A percentile compares a stretch with the other conserved stretches of the same genome.
Evolutionary conservation across 306 rosid genomes (phyloP).

Genomic region (Pyrus betulifolia): DNA sequence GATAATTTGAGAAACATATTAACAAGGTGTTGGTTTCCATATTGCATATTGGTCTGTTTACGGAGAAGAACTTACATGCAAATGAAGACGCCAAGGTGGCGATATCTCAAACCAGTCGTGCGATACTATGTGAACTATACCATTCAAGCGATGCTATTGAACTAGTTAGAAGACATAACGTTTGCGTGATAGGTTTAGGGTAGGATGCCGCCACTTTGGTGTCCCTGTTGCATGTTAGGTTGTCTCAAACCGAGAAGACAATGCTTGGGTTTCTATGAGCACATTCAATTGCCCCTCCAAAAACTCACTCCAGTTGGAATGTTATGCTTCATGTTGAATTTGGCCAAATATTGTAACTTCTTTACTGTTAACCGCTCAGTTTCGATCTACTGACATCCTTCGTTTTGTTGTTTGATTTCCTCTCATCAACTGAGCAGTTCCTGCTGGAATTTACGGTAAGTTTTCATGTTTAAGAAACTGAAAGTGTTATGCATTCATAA

Average conservation of each 20-base stretch:
- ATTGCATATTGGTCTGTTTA: neutral
- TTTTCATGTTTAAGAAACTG: neutral
- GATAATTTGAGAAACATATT: neutral
- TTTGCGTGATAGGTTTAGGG: neutral
- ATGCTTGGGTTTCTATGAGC: neutral
- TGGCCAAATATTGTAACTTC: neutral
- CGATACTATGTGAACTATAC: neutral
- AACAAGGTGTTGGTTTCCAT: neutral
- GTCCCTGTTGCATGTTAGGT: neutral
- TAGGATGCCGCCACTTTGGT: neutral
- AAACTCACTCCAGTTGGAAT: neutral
- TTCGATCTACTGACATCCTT: slow-evolving; percentile 21
- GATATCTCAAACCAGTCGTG: neutral
- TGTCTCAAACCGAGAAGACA: neutral
- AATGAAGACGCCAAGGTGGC: neutral
- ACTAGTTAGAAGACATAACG: neutral
- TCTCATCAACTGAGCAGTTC: slow-evolving; percentile 44
- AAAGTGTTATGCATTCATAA: neutral
- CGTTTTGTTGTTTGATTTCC: slow-evolving; percentile 10
- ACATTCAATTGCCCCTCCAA: neutral
- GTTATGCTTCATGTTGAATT: neutral
- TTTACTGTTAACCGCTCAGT: slow-evolving; percentile 1
- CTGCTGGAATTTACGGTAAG: slow-evolving; percentile 92
- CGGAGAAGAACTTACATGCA: neutral
- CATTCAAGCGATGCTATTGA: neutral